Conservation (phyloP, 805 yeast genomes). For the Myxozyma melibiosi region DNA sequence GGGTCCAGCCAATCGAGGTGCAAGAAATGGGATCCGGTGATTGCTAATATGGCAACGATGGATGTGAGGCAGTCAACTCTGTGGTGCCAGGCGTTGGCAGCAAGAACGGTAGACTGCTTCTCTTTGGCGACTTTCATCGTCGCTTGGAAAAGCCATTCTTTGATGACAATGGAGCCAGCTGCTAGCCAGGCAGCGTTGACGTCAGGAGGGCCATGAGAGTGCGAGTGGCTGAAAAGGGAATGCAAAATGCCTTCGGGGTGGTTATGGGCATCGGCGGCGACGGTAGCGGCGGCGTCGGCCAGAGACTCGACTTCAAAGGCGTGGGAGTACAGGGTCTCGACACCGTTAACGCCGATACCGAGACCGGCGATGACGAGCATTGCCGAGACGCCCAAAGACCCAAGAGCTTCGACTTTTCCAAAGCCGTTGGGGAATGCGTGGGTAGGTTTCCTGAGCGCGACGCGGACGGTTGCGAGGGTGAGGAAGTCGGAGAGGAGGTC, state of each 20-base stretch:
- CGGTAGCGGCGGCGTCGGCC: constrained; percentile 3
- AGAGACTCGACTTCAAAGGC: constrained; percentile 11
- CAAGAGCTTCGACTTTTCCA: constrained; percentile 91
- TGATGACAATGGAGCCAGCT: constrained; percentile 78
- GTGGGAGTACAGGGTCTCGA: constrained; percentile 20
- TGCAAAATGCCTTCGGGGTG: constrained; percentile 15
- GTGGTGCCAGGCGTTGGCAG: constrained; percentile 99
- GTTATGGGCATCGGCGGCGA: constrained; percentile 5
- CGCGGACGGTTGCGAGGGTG: constrained; percentile 84
- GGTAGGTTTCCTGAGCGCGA: constrained; percentile 63
- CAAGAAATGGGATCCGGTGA: constrained; percentile 78
- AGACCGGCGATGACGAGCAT: constrained; percentile 84
- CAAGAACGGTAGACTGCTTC: constrained; percentile 82
- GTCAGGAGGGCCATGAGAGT: constrained; percentile 55
- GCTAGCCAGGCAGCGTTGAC: constrained; percentile 98
- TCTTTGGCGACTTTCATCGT: constrained; percentile 78
- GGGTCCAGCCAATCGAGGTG: constrained; percentile 86
- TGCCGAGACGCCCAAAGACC: constrained; percentile 84
- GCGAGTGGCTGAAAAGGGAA: constrained; percentile 46
- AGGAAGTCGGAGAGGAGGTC: constrained; percentile 88
- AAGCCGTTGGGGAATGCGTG: constrained; percentile 77
- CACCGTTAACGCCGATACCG: constrained; percentile 78
- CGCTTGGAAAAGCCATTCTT: constrained; percentile 84
- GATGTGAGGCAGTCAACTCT: constrained; percentile 93
- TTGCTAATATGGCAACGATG: constrained; percentile 83